Evolutionary conservation across 768 basidiomycete genomes (phyloP).

Genomic region (Phylloporus arenicola): DNA sequence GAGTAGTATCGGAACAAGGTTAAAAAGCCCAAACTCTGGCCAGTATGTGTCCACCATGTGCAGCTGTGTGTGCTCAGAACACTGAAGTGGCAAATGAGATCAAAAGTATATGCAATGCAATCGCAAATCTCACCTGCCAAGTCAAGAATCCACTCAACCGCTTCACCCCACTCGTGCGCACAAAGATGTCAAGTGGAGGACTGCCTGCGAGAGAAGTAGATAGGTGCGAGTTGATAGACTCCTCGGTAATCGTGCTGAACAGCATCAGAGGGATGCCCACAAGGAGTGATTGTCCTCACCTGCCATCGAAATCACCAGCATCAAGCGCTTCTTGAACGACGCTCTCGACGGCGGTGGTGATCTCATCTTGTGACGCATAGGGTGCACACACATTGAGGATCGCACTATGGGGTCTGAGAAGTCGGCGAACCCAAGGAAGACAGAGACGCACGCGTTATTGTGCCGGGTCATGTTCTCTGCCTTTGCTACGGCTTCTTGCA

Average conservation of each 20-base stretch:
- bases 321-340: slow-evolving; percentile 33
- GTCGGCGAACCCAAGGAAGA: neutral
- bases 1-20: slow-evolving; percentile 83
- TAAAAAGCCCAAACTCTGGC: slow-evolving; percentile 87
- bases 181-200: slow-evolving; percentile 82
- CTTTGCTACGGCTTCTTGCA: slow-evolving; percentile 59
- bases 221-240: slow-evolving; percentile 60
- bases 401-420: slow-evolving; percentile 45
- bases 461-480: slow-evolving; percentile 75
- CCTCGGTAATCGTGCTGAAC: slow-evolving; percentile 52
- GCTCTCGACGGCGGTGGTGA: slow-evolving; percentile 62
- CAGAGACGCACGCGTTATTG: slow-evolving; percentile 53
- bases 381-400: slow-evolving; percentile 92
- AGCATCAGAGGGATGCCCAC: neutral
- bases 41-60: slow-evolving; percentile 84
- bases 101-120: neutral
- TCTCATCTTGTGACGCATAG: slow-evolving; percentile 89
- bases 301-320: slow-evolving; percentile 27
- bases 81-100: slow-evolving; percentile 37
- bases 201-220: slow-evolving; percentile 61
- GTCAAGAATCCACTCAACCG: slow-evolving; percentile 66
- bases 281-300: slow-evolving; percentile 2
- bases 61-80: slow-evolving; percentile 76
- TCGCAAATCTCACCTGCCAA: slow-evolving; percentile 76
- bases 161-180: slow-evolving; percentile 86